A percentile compares a stretch with the other conserved stretches of the same genome.
These are phyloP conservation scores for Cryphonectria naterciae DNA, from an alignment of 2,329 filamentous ascomycete genomes.

Conservation along the genomic window DNA sequence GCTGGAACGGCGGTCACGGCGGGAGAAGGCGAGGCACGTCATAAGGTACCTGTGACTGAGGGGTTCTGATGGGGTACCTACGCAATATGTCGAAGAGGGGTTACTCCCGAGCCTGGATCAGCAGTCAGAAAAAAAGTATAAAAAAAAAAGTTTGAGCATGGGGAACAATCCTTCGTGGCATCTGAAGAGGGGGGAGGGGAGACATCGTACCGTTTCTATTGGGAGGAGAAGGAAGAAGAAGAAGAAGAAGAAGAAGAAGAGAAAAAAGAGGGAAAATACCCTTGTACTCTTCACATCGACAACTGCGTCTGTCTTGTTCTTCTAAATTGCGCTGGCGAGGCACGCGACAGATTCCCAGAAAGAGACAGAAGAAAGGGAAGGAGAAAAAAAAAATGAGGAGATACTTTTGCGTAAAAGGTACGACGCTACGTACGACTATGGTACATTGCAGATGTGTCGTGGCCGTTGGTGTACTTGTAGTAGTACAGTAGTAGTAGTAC, in stretches of 20 bases:
- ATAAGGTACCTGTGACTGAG: constrained; percentile 7
- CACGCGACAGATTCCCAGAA: constrained; percentile 15
- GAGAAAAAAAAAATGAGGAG: neutral
- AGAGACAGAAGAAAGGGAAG: neutral
- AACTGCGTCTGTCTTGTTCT: neutral
- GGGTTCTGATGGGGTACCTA: constrained; percentile 5
- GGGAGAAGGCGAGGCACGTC: neutral
- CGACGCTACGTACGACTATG: no score
- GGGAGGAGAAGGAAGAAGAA: neutral
- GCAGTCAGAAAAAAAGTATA: neutral
- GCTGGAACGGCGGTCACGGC: neutral
- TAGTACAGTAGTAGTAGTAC: neutral
- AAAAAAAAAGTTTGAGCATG: neutral
- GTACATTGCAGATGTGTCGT: neutral
- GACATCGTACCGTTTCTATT: neutral
- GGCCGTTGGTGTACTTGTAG: neutral
- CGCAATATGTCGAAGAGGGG: constrained; percentile 8
- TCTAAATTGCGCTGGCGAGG: neutral
- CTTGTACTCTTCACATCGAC: neutral
- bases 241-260: neutral
- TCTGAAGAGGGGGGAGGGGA: neutral
- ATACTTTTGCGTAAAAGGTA: constrained; percentile 3
- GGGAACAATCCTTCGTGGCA: neutral
- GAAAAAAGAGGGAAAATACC: neutral
- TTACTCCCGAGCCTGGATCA: constrained; percentile 4